A percentile compares a stretch with the other conserved stretches of the same genome.
These are phyloP conservation scores for Coriolopsis trogii DNA, from an alignment of 1,284 basidiomycete species.

Conservation along the genomic window DNA sequence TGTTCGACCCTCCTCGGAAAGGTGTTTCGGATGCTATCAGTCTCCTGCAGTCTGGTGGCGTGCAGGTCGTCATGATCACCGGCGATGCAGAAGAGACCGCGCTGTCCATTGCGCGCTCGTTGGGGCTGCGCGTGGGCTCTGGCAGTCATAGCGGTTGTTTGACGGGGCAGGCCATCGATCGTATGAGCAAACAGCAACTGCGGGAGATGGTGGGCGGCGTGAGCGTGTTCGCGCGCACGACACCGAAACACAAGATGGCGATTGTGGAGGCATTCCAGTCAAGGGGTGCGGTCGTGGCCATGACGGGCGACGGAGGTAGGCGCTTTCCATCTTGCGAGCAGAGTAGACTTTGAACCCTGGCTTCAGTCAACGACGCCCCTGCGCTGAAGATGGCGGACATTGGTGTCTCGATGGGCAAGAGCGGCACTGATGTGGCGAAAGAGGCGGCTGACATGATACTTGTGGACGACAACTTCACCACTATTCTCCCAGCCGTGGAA, in stretches of 20 bases:
- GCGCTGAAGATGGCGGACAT: conserved; percentile 98
- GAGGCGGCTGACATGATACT: conserved; percentile 97
- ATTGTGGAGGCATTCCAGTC: conserved; percentile 94
- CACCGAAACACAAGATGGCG: conserved; percentile 96
- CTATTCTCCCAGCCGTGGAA: conserved; percentile 92
- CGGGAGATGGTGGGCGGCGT: conserved; percentile 82
- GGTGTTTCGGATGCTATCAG: conserved; percentile 91
- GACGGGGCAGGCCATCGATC: conserved; percentile 89
- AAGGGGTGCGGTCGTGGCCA: conserved; percentile 89
- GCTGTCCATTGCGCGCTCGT: conserved; percentile 82
- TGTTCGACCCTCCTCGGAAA: conserved; percentile 93
- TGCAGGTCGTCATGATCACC: conserved; percentile 98
- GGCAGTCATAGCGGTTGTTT: conserved; percentile 49
- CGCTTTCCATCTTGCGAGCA: conserved; percentile 3
- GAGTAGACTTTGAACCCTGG: background rate
- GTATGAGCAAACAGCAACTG: conserved; percentile 79
- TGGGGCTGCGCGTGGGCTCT: conserved; percentile 76
- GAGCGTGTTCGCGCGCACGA: conserved; percentile 93
- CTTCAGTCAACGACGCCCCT: conserved; percentile 93
- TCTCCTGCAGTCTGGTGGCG: conserved; percentile 81
- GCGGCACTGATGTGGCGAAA: conserved; percentile 97
- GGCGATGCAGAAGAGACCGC: conserved; percentile 95
- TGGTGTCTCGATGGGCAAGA: conserved; percentile 96
- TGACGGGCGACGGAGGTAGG: conserved; percentile 93
- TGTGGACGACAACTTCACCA: conserved; percentile 97